Conservation (phyloP, 164 flowering plant species). For the Taxillus chinensis region DNA sequence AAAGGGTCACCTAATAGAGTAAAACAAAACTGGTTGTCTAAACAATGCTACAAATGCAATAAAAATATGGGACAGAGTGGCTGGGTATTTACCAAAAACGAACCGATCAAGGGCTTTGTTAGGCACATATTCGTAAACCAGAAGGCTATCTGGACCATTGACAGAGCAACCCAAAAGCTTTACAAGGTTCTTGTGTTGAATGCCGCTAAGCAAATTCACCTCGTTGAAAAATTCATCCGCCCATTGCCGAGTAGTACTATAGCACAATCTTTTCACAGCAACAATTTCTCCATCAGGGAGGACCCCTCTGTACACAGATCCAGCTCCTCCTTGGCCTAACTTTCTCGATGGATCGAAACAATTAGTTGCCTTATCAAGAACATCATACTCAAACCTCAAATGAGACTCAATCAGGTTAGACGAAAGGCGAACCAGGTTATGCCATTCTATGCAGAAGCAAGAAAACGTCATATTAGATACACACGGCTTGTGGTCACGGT, state of each 20-base stretch:
- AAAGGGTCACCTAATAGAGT: too few species aligned
- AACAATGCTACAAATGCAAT: background rate
- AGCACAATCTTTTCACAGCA: conserved; percentile 45
- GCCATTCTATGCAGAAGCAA: background rate
- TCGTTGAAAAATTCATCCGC: conserved; percentile 51
- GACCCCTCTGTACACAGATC: conserved; percentile 27
- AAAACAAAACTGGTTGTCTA: background rate
- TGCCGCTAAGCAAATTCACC: conserved; percentile 39
- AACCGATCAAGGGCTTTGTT: conserved; percentile 45
- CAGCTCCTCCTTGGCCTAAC: background rate
- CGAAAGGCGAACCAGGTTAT: background rate
- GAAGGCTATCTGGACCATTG: conserved; percentile 50
- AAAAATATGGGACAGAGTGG: background rate
- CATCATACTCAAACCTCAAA: background rate
- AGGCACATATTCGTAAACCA: conserved; percentile 44
- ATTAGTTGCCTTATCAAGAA: background rate
- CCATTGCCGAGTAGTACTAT: conserved; percentile 33
- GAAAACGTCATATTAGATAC: background rate
- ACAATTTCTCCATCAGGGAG: conserved; percentile 36
- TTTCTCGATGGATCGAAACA: background rate
- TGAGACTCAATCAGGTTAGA: background rate
- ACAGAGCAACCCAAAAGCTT: conserved; percentile 46
- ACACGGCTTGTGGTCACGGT: background rate
- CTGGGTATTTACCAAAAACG: conserved; percentile 27
- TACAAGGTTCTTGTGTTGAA: conserved; percentile 45